Evolutionary conservation across 169 alveolate genomes (phyloP), one percentile per base, ranked within the genome.

Genomic region (Plasmodium inui): DNA sequence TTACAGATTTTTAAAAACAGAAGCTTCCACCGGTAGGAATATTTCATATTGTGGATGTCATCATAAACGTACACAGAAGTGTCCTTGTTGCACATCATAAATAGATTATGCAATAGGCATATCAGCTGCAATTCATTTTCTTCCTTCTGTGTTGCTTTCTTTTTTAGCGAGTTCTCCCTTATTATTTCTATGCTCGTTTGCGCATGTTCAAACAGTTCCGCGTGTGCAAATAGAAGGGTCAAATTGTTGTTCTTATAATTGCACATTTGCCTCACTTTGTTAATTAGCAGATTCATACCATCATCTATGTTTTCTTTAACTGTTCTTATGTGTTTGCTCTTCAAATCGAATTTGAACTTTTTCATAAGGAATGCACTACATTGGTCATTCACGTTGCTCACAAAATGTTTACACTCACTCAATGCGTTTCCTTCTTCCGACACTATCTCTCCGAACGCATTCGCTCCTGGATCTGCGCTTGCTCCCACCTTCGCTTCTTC

Each of bases 121-220:
- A 89, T 37, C 17, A 57, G 28, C 14, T 67, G 82, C 19, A 22
- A 37, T 89, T 78, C 83, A 14, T 41, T 89, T 67, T 89, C 83
- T 89, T 89, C 73, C 50, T 57, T 89, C 72, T 67, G 57, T 2
- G 8, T 53, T 57, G 79, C 37, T 28, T 67, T 89, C 39, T 22
- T 32, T 61, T 41, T 80, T 39, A 89, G n/a, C 44, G 82, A 57
- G 10, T 79, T 12, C 3, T 89, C 94, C 39, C 22, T 70, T 55
- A 89, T 89, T 34, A 89, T 61, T 44, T 89, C 83, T 89, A 89
- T 78, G 73, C 89, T 89, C 50, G 22, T 89, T 61, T 79, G 82
- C 32, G 94, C 82, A 55, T 89, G 82, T 79, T 89, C 90, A 79
- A 89, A 89, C 53, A 89, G 44, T 41, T 89, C 76, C 41, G 94